Conservation (phyloP, 345 rosid genomes). For the Eucalyptus marginata region DNA sequence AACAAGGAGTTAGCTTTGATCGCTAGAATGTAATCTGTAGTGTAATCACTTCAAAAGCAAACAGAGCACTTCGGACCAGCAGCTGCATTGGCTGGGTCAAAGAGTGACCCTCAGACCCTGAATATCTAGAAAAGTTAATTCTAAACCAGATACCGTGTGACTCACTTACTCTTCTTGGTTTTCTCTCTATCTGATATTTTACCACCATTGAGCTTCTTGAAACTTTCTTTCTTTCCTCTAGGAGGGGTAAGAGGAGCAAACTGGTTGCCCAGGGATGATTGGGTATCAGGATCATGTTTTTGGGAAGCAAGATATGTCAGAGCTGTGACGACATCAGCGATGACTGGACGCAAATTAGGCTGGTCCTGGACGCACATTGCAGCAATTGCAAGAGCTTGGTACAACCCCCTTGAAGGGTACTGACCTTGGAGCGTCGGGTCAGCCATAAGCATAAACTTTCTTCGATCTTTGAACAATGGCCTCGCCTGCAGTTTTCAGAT, state of each 20-base stretch:
- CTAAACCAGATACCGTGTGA: background rate
- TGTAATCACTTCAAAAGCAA: background rate
- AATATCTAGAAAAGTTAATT: background rate
- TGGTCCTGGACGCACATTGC: conserved; percentile 93
- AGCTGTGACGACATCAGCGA: conserved; percentile 92
- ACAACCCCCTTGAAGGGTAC: conserved; percentile 70
- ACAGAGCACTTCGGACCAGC: background rate
- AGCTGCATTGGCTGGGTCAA: background rate
- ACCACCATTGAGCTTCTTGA: conserved; percentile 7
- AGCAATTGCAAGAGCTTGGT: conserved; percentile 92
- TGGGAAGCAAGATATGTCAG: conserved; percentile 75
- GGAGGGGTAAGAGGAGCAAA: conserved; percentile 47
- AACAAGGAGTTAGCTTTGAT: background rate
- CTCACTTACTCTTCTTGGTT: conserved; percentile 5
- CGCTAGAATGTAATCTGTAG: background rate
- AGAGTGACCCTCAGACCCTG: background rate
- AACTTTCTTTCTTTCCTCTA: conserved; percentile 25
- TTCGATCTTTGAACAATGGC: conserved; percentile 71
- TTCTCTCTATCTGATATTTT: conserved; percentile 4
- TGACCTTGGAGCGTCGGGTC: conserved; percentile 80
- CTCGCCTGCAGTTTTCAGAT: conserved; percentile 46
- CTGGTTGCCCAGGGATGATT: conserved; percentile 24
- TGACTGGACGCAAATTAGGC: conserved; percentile 69
- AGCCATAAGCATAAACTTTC: conserved; percentile 68
- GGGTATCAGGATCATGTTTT: conserved; percentile 39